A percentile compares a stretch with the other conserved stretches of the same genome.
Conservation (phyloP, 1,284 basidiomycete species). For the Marasmius tenuissimus region DNA sequence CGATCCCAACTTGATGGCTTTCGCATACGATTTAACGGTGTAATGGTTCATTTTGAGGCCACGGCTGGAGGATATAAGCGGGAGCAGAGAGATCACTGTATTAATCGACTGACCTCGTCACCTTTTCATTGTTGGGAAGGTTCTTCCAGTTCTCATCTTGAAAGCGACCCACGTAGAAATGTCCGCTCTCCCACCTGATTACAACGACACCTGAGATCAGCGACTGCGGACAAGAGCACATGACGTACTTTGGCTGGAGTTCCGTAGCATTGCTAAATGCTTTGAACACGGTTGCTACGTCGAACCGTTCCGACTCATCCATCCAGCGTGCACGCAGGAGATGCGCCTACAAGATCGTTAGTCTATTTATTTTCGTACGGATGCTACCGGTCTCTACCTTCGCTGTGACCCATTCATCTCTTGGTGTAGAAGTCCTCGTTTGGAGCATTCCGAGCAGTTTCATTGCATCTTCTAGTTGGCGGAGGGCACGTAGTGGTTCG, state of each 20-base stretch:
- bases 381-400: constrained; percentile 52
- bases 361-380: not conserved
- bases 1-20: constrained; percentile 81
- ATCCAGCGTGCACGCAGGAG: constrained; percentile 93
- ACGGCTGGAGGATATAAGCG: constrained; percentile 33
- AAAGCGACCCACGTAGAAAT: constrained; percentile 86
- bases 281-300: constrained; percentile 63
- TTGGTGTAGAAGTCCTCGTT: constrained; percentile 43
- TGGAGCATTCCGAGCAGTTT: constrained; percentile 42
- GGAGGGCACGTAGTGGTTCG: constrained; percentile 84
- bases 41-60: constrained; percentile 59
- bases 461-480: constrained; percentile 86
- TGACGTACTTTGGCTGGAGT: constrained; percentile 54
- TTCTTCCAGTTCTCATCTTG: constrained; percentile 76
- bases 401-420: constrained; percentile 59
- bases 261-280: constrained; percentile 59
- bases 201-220: constrained; percentile 11
- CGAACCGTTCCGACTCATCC: constrained; percentile 86
- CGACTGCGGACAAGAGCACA: constrained; percentile 11
- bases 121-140: constrained; percentile 48
- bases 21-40: constrained; percentile 71
- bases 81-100: not conserved
- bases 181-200: constrained; percentile 80
- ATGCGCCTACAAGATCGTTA: constrained; percentile 57
- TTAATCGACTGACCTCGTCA: constrained; percentile 42